Conservation (phyloP, 768 basidiomycete species). For the Leccinum boreale region DNA sequence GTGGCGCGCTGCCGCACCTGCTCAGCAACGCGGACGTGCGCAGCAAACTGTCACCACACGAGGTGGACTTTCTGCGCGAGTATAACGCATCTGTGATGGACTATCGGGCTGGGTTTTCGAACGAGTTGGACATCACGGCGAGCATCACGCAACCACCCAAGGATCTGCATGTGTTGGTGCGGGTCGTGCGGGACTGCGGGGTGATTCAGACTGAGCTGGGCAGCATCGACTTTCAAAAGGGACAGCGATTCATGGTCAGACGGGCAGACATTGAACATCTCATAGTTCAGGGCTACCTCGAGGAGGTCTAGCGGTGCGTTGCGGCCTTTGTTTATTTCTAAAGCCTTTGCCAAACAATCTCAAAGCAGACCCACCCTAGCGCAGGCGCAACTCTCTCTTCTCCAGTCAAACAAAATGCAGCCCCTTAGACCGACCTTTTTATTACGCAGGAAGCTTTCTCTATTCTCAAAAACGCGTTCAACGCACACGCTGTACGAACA, state of each 20-base stretch:
- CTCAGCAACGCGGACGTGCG: slow-evolving; percentile 66
- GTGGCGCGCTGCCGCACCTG: slow-evolving; percentile 83
- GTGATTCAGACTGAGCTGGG: slow-evolving; percentile 91
- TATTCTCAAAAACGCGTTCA: background rate
- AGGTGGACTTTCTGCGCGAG: slow-evolving; percentile 79
- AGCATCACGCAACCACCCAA: slow-evolving; percentile 81
- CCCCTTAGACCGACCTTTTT: background rate
- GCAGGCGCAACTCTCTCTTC: background rate
- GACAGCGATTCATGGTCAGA: slow-evolving; percentile 85
- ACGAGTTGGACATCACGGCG: slow-evolving; percentile 84
- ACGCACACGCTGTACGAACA: background rate
- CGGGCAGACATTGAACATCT: slow-evolving; percentile 90
- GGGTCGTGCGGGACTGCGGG: slow-evolving; percentile 86
- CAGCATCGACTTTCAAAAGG: slow-evolving; percentile 85
- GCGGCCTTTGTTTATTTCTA: slow-evolving; percentile 20
- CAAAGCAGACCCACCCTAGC: background rate
- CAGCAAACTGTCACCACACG: slow-evolving; percentile 71
- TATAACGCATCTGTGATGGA: slow-evolving; percentile 81
- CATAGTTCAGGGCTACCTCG: slow-evolving; percentile 89
- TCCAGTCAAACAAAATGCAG: slow-evolving; percentile 11
- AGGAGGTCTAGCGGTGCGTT: slow-evolving; percentile 57
- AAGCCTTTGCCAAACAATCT: slow-evolving; percentile 26
- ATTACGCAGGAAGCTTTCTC: background rate
- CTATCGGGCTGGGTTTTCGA: slow-evolving; percentile 80
- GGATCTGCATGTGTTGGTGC: slow-evolving; percentile 84